Percentiles rank a stretch among this genome's conserved stretches.
phyloP scores from a whole-genome alignment of 2,329 filamentous ascomycete genomes.

The Claviceps sp. region DNA sequence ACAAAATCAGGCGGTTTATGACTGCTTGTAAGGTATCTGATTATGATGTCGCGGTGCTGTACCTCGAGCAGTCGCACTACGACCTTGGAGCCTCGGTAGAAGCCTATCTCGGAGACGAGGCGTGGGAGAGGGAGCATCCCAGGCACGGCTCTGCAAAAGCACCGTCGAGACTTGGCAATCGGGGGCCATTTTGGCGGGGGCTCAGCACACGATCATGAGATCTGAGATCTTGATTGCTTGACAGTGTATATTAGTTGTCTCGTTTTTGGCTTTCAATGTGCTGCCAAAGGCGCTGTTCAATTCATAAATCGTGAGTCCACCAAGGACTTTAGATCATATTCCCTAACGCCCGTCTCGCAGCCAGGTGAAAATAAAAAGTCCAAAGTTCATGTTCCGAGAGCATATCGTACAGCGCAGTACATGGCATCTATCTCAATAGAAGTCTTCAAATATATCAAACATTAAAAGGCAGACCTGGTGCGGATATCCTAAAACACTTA shows the following conservation, averaged over 20 bases:
- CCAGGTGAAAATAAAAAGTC: not conserved
- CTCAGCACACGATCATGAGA: constrained; percentile 2
- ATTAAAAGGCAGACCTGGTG: constrained; percentile 44
- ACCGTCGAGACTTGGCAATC: constrained; percentile 18
- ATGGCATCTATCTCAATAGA: not conserved
- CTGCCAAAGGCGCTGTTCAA: constrained; percentile 9
- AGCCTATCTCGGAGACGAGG: constrained; percentile 56
- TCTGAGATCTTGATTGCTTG: not conserved
- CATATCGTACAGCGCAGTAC: constrained; percentile 11
- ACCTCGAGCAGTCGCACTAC: constrained; percentile 57
- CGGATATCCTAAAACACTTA: constrained; percentile 34
- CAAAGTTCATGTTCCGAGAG: constrained; percentile 14
- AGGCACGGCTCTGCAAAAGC: constrained; percentile 11
- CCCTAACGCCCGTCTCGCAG: constrained; percentile 18
- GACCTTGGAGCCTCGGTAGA: constrained; percentile 51
- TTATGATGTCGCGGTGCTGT: constrained; percentile 62
- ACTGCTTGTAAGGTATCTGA: constrained; percentile 63
- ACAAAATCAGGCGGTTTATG: constrained; percentile 64
- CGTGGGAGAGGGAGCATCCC: constrained; percentile 60
- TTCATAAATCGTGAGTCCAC: constrained; percentile 15
- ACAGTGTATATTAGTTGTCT: constrained; percentile 7
- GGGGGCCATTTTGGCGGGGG: constrained; percentile 19
- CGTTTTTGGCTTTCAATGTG: constrained; percentile 1
- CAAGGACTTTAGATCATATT: constrained; percentile 13
- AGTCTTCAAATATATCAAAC: not conserved